Base-by-base conservation (phyloP, 495 filamentous ascomycete genomes). In the Clavariopsis aquatica region DNA sequence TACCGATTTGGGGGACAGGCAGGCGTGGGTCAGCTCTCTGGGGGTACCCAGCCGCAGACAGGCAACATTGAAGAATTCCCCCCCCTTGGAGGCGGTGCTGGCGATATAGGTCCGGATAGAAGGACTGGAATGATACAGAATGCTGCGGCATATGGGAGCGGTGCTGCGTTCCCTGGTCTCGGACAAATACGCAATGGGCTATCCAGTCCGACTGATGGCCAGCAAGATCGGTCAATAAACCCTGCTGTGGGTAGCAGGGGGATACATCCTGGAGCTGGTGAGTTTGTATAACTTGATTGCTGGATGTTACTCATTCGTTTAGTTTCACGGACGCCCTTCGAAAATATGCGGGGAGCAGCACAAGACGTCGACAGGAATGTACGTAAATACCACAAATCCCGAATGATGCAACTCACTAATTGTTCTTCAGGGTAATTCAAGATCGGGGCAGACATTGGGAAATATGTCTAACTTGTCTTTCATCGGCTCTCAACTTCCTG, bases 61-160 rank as follows among this genome's bases (percentile, higher is more conserved):
- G 84, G 79, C 60, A 87, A 82, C 65, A 86, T 88, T 22, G 91
- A 96, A 23, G 92, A 95, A 10, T 95, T 95, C 57, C 92, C 92
- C 46, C 88, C 92, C 12, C 77, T 94, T 55, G 88, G 89, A 52
- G 85, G 90, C 60, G 87, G 85, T 59, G 80, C 81, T 24, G 86
- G 87, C 27, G 91, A 94, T 15, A 80, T 89, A 60, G 85, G 83
- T 27, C 87, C 88, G 64, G 89, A 91, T 64, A 83, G 85, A 38
- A 78, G 81, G 55, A 81, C 78, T 3, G 84, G 78, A 66, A 69
- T 91, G 73, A 85, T 88, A 76, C 87, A 87, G 64, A 82, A 79
- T 71, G 77, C 88, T 34, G 77, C 88, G 41, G 84, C 81, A 0
- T 90, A 91, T 72, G 85, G 85, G 27, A 77, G 34, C 9, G 64